Conservation (phyloP, 192 early-diverging fungal species). For the Podila verticillata region DNA sequence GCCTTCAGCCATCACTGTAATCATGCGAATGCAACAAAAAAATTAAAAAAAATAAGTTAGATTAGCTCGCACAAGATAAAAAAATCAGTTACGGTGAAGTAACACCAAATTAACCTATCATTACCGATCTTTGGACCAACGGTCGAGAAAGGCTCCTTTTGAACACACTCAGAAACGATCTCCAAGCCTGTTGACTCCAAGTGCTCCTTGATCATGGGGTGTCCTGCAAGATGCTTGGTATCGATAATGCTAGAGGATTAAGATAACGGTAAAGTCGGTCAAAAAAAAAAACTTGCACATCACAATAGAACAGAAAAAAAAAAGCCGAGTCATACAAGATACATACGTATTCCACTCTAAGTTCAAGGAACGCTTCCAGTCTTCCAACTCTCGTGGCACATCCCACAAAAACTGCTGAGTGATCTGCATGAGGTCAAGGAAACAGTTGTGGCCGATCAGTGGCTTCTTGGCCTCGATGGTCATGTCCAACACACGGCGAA, state of each 20-base stretch:
- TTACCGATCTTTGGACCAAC: constrained; percentile 65
- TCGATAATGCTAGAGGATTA: constrained; percentile 70
- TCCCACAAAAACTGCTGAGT: constrained; percentile 77
- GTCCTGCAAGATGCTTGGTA: constrained; percentile 78
- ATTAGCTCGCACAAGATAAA: too few species aligned
- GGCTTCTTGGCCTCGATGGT: constrained; percentile 77
- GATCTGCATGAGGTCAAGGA: constrained; percentile 87
- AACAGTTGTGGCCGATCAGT: constrained; percentile 90
- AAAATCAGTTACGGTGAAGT: too few species aligned
- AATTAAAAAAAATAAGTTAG: neutral
- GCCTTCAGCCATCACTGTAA: constrained; percentile 58
- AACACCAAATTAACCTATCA: neutral
- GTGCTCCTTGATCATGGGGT: constrained; percentile 35
- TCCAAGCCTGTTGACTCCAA: constrained; percentile 54
- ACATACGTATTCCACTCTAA: constrained; percentile 70
- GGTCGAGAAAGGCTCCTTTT: constrained; percentile 51
- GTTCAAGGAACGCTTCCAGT: constrained; percentile 72
- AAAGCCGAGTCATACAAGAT: neutral
- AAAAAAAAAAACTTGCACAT: neutral
- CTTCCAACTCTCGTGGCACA: constrained; percentile 70
- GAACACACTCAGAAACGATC: constrained; percentile 50
- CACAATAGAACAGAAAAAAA: neutral
- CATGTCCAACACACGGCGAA: constrained; percentile 83
- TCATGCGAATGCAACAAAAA: neutral
- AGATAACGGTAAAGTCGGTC: neutral